A percentile compares a stretch with the other conserved stretches of the same genome.
phyloP scores from a whole-genome alignment of 768 basidiomycete genomes.

The Agrocybe praecox region DNA sequence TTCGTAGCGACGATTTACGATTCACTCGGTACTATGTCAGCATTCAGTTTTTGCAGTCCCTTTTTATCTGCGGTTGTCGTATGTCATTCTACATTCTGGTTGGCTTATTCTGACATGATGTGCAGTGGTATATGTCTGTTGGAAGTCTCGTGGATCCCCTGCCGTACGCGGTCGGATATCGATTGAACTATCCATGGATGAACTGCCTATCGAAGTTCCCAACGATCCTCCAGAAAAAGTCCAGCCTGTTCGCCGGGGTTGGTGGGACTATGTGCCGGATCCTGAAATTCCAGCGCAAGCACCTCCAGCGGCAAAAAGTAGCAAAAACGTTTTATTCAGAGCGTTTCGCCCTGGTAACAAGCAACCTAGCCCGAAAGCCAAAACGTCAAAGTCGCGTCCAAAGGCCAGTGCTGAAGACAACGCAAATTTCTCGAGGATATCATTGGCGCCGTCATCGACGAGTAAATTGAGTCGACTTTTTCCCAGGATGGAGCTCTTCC shows the following conservation, averaged over 20 bases:
- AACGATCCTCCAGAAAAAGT: conserved; percentile 21
- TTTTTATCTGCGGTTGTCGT: conserved; percentile 68
- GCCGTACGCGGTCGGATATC: conserved; percentile 59
- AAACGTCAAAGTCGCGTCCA: not conserved
- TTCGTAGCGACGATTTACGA: conserved; percentile 31
- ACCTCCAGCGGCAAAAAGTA: not conserved
- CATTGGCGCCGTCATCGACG: conserved; percentile 23
- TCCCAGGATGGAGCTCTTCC: conserved; percentile 55
- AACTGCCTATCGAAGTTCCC: conserved; percentile 33
- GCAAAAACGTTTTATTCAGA: conserved; percentile 6
- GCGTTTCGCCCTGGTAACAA: not conserved
- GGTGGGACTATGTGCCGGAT: conserved; percentile 59
- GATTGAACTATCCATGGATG: conserved; percentile 46
- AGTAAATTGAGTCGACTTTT: conserved; percentile 51
- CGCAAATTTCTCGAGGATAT: conserved; percentile 11
- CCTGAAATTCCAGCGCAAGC: conserved; percentile 1
- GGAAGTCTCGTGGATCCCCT: conserved; percentile 51
- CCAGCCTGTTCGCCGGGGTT: conserved; percentile 38
- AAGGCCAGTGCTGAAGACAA: conserved; percentile 1
- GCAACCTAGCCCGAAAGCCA: not conserved
- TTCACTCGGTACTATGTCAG: conserved; percentile 45
- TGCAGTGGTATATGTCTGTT: conserved; percentile 57
- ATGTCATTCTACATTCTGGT: conserved; percentile 23
- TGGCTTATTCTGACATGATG: not conserved
- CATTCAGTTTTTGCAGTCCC: conserved; percentile 52